Conservation (phyloP, 352 stramenopile genomes). For the Phytophthora megakarya region DNA sequence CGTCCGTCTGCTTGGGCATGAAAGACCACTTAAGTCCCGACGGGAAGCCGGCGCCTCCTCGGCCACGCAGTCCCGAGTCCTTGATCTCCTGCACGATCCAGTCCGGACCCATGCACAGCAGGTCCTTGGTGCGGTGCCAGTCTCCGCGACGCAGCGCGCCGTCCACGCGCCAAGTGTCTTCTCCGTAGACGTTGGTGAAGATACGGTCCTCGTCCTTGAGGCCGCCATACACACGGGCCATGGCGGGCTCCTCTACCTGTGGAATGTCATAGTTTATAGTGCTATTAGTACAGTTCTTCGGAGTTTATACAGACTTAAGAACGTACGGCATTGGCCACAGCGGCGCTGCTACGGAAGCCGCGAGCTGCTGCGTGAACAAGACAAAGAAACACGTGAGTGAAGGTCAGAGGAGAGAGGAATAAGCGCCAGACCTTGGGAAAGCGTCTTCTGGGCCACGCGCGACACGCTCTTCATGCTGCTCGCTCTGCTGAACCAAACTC, state of each 20-base stretch:
- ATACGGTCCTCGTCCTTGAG: slow-evolving; percentile 99
- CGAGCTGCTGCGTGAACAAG: slow-evolving; percentile 21
- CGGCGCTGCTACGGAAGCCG: slow-evolving; percentile 46
- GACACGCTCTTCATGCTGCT: slow-evolving; percentile 44
- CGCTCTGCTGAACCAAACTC: slow-evolving; percentile 25
- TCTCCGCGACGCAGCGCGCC: slow-evolving; percentile 94
- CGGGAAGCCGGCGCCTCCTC: slow-evolving; percentile 98
- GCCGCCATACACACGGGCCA: slow-evolving; percentile 92
- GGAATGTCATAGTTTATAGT: neutral
- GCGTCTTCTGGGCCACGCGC: slow-evolving; percentile 38
- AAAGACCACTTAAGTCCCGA: slow-evolving; percentile 99
- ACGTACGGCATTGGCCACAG: slow-evolving; percentile 45
- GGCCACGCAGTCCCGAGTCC: slow-evolving; percentile 96
- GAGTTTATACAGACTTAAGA: neutral
- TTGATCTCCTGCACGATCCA: slow-evolving; percentile 99
- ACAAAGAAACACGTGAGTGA: neutral
- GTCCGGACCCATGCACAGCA: slow-evolving; percentile 98
- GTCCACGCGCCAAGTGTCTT: slow-evolving; percentile 91
- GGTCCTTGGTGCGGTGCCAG: slow-evolving; percentile 97
- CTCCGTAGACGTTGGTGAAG: slow-evolving; percentile 99
- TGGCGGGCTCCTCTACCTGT: slow-evolving; percentile 52
- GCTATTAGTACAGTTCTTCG: slow-evolving; percentile 2
- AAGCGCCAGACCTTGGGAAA: slow-evolving; percentile 29
- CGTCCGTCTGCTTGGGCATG: slow-evolving; percentile 99
- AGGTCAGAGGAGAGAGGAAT: neutral